Conservation (phyloP, 306 rosid species). For the Ceratonia siliqua region DNA sequence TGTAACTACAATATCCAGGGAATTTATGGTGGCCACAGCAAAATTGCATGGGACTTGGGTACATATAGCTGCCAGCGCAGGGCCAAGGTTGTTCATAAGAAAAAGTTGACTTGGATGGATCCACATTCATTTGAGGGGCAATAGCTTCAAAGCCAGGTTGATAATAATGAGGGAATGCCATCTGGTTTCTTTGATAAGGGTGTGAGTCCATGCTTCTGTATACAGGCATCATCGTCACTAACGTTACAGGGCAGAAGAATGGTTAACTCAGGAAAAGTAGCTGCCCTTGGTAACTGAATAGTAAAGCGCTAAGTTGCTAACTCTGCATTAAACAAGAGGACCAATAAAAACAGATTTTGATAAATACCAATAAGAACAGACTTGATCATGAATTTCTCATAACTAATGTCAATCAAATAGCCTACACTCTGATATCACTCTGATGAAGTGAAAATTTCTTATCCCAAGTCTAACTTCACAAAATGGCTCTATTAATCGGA, state of each 20-base stretch:
- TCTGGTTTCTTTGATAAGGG: constrained; percentile 53
- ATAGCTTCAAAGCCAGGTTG: constrained; percentile 31
- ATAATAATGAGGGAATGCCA: constrained; percentile 33
- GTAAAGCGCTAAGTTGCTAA: not conserved
- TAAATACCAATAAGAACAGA: too few relatives aligned
- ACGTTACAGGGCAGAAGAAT: not conserved
- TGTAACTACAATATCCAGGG: constrained; percentile 35
- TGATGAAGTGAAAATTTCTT: not conserved
- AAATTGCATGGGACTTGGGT: constrained; percentile 38
- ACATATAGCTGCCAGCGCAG: constrained; percentile 35
- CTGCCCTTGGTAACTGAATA: not conserved
- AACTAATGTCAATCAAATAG: not conserved
- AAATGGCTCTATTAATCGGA: not conserved
- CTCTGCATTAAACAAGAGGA: constrained; percentile 22
- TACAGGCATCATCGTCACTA: constrained; percentile 54
- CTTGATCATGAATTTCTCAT: not conserved
- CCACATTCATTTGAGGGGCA: constrained; percentile 44
- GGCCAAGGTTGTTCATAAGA: constrained; percentile 53
- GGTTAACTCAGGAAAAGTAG: not conserved
- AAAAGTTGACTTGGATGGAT: constrained; percentile 46
- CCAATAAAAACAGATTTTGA: not conserved
- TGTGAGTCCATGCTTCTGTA: constrained; percentile 53
- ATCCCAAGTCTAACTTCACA: not conserved
- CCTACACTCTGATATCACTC: not conserved
- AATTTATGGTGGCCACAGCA: constrained; percentile 51